These are phyloP conservation scores for Retiboletus flavoniger DNA, from an alignment of 1,284 basidiomycete species.

Conservation along the genomic window DNA sequence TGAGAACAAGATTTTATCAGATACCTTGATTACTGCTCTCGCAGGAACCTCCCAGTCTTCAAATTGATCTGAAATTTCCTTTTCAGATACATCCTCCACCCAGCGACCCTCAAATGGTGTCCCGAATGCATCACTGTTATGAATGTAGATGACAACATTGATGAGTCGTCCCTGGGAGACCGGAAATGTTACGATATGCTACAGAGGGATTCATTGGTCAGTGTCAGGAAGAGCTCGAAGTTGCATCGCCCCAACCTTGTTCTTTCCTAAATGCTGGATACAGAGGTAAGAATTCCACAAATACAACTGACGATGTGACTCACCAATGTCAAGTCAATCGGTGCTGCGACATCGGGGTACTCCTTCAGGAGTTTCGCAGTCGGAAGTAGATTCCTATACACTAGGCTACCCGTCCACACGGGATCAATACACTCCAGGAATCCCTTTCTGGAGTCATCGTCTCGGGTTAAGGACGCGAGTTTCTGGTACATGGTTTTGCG, in stretches of 20 bases:
- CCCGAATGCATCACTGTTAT: conserved; percentile 36
- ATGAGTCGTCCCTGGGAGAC: conserved; percentile 42
- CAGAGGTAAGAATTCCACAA: background rate
- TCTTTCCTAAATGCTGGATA: conserved; percentile 44
- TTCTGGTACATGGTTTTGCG: conserved; percentile 22
- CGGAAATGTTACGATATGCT: conserved; percentile 48
- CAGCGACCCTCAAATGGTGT: conserved; percentile 37
- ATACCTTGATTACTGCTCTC: conserved; percentile 41
- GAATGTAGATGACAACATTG: conserved; percentile 43
- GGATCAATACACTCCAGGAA: conserved; percentile 16
- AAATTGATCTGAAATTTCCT: conserved; percentile 35
- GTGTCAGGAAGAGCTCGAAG: background rate
- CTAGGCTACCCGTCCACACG: conserved; percentile 23
- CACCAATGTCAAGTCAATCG: conserved; percentile 39
- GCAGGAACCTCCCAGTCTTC: conserved; percentile 44
- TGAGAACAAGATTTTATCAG: background rate
- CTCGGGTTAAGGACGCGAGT: conserved; percentile 6
- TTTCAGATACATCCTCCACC: conserved; percentile 34
- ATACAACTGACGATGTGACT: background rate
- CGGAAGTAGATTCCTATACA: conserved; percentile 21
- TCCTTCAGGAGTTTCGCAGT: conserved; percentile 13
- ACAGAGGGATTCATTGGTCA: background rate
- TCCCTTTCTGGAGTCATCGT: conserved; percentile 4
- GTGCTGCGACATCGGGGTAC: conserved; percentile 36
- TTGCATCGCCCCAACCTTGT: conserved; percentile 37